phyloP scores from a whole-genome alignment of 306 rosid genomes.

The Sindora glabra region DNA sequence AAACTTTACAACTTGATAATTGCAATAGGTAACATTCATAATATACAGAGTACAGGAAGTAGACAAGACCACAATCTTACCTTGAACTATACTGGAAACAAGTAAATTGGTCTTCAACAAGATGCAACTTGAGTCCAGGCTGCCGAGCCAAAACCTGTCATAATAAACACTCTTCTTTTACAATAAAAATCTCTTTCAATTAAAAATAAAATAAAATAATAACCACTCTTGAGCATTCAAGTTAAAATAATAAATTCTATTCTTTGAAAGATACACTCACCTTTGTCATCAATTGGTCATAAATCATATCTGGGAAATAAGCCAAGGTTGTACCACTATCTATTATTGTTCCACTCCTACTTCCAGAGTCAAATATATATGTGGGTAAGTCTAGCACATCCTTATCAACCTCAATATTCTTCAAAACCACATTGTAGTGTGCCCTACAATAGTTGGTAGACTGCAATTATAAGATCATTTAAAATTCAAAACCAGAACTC shows the following conservation, averaged over 20 bases:
- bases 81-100: constrained; percentile 43
- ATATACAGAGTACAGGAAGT: no score
- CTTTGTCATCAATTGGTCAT: constrained; percentile 39
- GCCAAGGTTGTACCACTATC: constrained; percentile 98
- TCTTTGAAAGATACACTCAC: no score
- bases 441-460: constrained; percentile 47
- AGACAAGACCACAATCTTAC: no score
- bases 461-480: constrained; percentile 30
- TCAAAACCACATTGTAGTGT: constrained; percentile 79
- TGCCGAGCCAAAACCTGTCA: constrained; percentile 45
- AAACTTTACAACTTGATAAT: no score
- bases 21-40: no score
- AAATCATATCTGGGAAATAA: constrained; percentile 49
- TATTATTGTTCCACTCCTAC: constrained; percentile 53
- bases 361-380: constrained; percentile 45
- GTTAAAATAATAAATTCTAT: no score
- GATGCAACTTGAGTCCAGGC: constrained; percentile 36
- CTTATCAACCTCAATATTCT: constrained; percentile 62
- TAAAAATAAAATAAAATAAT: no score
- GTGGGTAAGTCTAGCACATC: constrained; percentile 51
- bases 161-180: constrained; percentile 10
- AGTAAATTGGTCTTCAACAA: constrained; percentile 43
- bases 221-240: no score
- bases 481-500: no score
- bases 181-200: no score